These are phyloP conservation scores for Calonectria leucothoes DNA, from an alignment of 2,329 filamentous ascomycete species.

Conservation along the genomic window DNA sequence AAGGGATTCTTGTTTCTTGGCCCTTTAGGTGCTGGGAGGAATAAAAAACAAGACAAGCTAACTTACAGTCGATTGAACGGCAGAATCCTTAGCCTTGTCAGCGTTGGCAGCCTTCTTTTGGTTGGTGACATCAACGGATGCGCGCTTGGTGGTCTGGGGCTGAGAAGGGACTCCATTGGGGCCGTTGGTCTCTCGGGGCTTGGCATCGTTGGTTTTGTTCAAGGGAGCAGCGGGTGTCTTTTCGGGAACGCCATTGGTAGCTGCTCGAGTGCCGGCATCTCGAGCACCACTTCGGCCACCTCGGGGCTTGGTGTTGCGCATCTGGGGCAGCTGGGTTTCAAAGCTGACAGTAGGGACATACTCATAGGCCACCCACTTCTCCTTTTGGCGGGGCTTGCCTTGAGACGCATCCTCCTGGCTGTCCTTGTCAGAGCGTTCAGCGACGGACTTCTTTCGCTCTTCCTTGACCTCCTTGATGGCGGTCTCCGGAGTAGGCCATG, in stretches of 20 bases:
- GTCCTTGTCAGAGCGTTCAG: conserved; percentile 73
- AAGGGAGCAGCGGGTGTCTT: conserved; percentile 48
- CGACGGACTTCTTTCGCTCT: conserved; percentile 75
- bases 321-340: conserved; percentile 79
- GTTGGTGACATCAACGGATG: conserved; percentile 53
- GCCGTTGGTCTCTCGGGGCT: conserved; percentile 51
- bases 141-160: conserved; percentile 56
- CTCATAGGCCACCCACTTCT: conserved; percentile 86
- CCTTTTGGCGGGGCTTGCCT: conserved; percentile 72
- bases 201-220: conserved; percentile 48
- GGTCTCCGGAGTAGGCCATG: conserved; percentile 92
- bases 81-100: conserved; percentile 57
- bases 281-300: conserved; percentile 57
- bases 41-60: background rate
- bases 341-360: conserved; percentile 89
- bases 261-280: conserved; percentile 50
- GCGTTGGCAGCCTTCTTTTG: conserved; percentile 56
- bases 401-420: conserved; percentile 61
- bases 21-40: background rate
- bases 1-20: background rate
- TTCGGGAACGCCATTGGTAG: conserved; percentile 49
- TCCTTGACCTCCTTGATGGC: conserved; percentile 78
- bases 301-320: conserved; percentile 62
- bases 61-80: conserved; percentile 54
- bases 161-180: conserved; percentile 50